Percentiles rank a stretch among this genome's conserved stretches.
Evolutionary conservation across 805 yeast species (phyloP).

Genomic region (Kuraishia piskuri): DNA sequence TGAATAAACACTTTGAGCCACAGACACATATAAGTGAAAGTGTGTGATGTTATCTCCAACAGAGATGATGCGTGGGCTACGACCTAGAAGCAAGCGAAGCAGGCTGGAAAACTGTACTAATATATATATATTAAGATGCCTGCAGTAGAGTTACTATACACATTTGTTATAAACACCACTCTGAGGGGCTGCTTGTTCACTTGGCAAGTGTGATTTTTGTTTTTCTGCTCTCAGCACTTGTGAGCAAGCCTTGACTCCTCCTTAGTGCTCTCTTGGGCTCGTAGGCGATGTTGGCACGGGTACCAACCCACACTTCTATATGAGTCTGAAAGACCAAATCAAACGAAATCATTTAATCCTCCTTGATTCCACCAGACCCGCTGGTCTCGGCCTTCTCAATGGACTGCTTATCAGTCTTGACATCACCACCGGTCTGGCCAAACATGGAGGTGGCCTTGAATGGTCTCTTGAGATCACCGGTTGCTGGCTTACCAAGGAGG

Average conservation of each 20-base stretch:
- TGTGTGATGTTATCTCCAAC: too few relatives aligned
- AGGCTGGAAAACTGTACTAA: neutral
- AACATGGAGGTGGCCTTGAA: slow-evolving; percentile 77
- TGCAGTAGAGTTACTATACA: neutral
- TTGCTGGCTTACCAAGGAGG: slow-evolving; percentile 70
- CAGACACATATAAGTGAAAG: too few relatives aligned
- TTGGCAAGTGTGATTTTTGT: neutral
- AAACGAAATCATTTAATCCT: slow-evolving; percentile 50
- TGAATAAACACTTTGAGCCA: too few relatives aligned
- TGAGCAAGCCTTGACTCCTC: neutral
- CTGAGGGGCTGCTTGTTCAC: neutral
- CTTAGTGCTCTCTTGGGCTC: neutral
- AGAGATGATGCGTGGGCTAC: too few relatives aligned
- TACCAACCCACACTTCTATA: neutral
- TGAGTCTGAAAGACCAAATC: neutral
- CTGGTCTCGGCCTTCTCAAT: slow-evolving; percentile 77
- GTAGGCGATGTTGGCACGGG: neutral
- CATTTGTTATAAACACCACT: neutral
- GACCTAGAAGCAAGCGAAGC: too few relatives aligned
- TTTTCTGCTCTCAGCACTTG: neutral
- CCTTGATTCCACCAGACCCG: slow-evolving; percentile 85
- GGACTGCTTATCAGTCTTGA: slow-evolving; percentile 80
- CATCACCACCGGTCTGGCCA: slow-evolving; percentile 37
- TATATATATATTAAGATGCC: neutral
- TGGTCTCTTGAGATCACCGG: slow-evolving; percentile 93